These are phyloP conservation scores for Phaeoacremonium minimum DNA, from an alignment of 2,329 filamentous ascomycete species.

Conservation along the genomic window DNA sequence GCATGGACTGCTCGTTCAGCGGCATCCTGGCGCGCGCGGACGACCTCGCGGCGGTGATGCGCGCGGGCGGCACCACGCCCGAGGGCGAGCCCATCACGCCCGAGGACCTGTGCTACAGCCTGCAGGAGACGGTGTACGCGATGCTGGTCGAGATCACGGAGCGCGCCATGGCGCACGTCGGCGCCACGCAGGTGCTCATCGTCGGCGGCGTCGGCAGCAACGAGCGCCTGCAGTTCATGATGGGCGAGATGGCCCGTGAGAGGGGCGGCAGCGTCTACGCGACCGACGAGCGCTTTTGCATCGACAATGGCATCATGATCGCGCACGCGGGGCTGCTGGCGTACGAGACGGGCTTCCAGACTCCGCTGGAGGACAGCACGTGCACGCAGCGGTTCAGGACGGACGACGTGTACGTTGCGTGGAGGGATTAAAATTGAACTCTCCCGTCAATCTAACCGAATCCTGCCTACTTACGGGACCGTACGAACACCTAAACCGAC, in stretches of 20 bases:
- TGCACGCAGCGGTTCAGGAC: slow-evolving; percentile 83
- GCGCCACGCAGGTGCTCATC: slow-evolving; percentile 83
- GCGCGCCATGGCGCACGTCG: slow-evolving; percentile 96
- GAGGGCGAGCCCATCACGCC: slow-evolving; percentile 61
- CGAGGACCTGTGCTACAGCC: slow-evolving; percentile 85
- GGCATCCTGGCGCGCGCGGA: slow-evolving; percentile 86
- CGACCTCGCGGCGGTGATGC: slow-evolving; percentile 68
- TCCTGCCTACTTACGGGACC: too few relatives aligned
- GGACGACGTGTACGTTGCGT: slow-evolving; percentile 75
- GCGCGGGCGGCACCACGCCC: slow-evolving; percentile 32
- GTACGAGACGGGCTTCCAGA: slow-evolving; percentile 75
- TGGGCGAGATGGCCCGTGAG: slow-evolving; percentile 90
- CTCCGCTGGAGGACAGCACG: slow-evolving; percentile 72
- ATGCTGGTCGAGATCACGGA: slow-evolving; percentile 99
- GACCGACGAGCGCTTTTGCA: slow-evolving; percentile 96
- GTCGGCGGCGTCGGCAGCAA: slow-evolving; percentile 97
- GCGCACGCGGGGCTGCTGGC: slow-evolving; percentile 90
- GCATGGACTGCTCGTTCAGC: slow-evolving; percentile 97
- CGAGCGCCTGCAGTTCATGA: slow-evolving; percentile 93
- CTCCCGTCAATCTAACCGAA: too few relatives aligned
- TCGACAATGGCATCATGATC: slow-evolving; percentile 99
- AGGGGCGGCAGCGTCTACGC: slow-evolving; percentile 87
- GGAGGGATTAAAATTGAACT: slow-evolving; percentile 61
- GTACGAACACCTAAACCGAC: too few relatives aligned
- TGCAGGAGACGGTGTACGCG: slow-evolving; percentile 92